Conservation (phyloP, 129 eudicot genomes). For the Flaveria sonorensis region DNA sequence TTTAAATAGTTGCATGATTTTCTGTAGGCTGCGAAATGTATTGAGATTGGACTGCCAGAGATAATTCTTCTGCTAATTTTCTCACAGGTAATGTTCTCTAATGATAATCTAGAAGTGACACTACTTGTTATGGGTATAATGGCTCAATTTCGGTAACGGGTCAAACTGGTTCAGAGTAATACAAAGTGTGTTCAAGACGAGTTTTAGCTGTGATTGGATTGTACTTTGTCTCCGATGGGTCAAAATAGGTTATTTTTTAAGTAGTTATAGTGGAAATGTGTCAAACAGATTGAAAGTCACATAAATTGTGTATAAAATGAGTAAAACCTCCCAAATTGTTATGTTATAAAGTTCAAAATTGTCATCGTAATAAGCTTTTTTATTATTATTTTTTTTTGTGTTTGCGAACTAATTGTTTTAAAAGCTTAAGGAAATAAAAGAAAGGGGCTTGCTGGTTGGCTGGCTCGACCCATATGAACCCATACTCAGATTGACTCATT, state of each 20-base stretch:
- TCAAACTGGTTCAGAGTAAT: constrained; percentile 1
- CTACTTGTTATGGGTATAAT: not conserved
- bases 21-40: constrained; percentile 78
- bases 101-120: not conserved
- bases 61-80: constrained; percentile 70
- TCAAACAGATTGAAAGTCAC: not conserved
- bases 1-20: constrained; percentile 3
- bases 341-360: not conserved
- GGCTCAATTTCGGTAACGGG: not conserved
- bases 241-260: not conserved
- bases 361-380: too few species aligned
- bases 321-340: not conserved
- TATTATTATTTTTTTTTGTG: too few species aligned
- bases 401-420: too few species aligned
- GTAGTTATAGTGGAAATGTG: not conserved
- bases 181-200: not conserved
- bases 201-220: not conserved
- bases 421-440: not conserved
- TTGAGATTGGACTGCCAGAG: constrained; percentile 93
- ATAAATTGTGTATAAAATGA: not conserved
- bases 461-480: too few species aligned
- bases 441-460: not conserved
- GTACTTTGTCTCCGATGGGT: not conserved
- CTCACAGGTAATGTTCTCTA: constrained; percentile 60
- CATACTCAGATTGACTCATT: not conserved